Base-by-base conservation (phyloP, 495 filamentous ascomycete genomes). In the Lindgomyces ingoldianus region DNA sequence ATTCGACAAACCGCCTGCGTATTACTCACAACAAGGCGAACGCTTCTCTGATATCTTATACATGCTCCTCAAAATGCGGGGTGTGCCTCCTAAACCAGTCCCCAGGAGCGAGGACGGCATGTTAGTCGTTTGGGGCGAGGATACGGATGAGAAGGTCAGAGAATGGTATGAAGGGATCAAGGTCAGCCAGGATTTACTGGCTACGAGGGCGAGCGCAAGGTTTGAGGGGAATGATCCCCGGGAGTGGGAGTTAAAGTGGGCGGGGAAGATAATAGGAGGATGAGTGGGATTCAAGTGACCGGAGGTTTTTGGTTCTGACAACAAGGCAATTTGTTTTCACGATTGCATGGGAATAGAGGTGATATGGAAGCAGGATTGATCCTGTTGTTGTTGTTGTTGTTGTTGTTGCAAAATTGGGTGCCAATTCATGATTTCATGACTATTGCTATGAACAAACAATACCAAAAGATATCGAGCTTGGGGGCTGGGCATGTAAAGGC, bases 61-160 rank as follows among this genome's bases (percentile, higher is more conserved):
- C 60, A 91, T 91, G 87, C 76, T 96, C 16, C 77, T 92, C 33
- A 80, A 81, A 53, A 91, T 92, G 75, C 85, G 90, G 33, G 55
- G 63, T 18, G 68, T 70, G 19, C 68, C 63, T 6, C 68, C 68
- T 3, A 70, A 70, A 41, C 62, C 63, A 3, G 26, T 47, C 1
- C 30, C 59, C 3, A n/a, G 68, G 1, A 36, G 8, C 12, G 24
- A 29, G 21, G 68, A 70, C 36, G 68, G 63, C 14, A 41, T 66
- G 57, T 42, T 66, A 12, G 46, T 57, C 18, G 33, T 67, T 16
- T 70, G 57, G 58, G 63, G 58, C 18, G 63, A 66, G 3, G 68
- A 67, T 22, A 55, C 27, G 2, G 62, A 70, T 39, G 60, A 63
- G 11, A 55, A 47, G 49, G 54, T 60, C 1, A 52, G 42, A 24